Evolutionary conservation across 768 basidiomycete species (phyloP), one percentile per base, ranked within the genome.

Genomic region (Fomitopsis pulvina): DNA sequence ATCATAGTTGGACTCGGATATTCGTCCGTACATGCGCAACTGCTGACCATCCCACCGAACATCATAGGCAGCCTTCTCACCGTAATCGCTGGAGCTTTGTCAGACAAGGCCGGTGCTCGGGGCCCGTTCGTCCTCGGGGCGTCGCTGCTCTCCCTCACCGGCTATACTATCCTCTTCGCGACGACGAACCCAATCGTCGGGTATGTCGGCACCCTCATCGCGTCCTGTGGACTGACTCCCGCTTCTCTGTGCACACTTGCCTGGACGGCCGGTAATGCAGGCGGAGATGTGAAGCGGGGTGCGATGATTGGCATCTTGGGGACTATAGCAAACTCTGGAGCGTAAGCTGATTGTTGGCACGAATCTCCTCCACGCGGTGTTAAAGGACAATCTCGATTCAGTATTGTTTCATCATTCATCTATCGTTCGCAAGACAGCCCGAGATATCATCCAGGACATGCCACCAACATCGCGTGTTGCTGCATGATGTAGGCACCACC

Each of bases 1-100:
- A 85, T 90, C 61, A 77, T 88, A 3, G 68, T 75, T 41, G 67
- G 70, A 11, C 72, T 85, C 2, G 81, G 81, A 24, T 83, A 73
- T 59, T 71, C 72, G 1, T 68, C 74, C 1, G 67, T 74, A 20
- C 62, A 66, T 20, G 76, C 78, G 3, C 81, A 85, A 56, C 69
- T 85, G 1, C 76, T 81, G 71, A 78, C 75, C 20, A 80, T 83
- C 2, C 71, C 69, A 4, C 71, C 71, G 1, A 68, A 65, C 34
- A 64, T 68, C 2, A 32, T 39, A 12, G 56, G 53, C 11, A 22
- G 50, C 38, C 5, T 48, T 11, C 27, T 26, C 20, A 52, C 50
- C 4, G n/a, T 52, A 40, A 8, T 46, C 30, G 8, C 20, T 25
- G 48, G 48, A 21, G 20, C 50, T 11, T 22, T 41, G 12, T 54